Evolutionary conservation across 768 basidiomycete species (phyloP).

Genomic region (Trametes villosa): DNA sequence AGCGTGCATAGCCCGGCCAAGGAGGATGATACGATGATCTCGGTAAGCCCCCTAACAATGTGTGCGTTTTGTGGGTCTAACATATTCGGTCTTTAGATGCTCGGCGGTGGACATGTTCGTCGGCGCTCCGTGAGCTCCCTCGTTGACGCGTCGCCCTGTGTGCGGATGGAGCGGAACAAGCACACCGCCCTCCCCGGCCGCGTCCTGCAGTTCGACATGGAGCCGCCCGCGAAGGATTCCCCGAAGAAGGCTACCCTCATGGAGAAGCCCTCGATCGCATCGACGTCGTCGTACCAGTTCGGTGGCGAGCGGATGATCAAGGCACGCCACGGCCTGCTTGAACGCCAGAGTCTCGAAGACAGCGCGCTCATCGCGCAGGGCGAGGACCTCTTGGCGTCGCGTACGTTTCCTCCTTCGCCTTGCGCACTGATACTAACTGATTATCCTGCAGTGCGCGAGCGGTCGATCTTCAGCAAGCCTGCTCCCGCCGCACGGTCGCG

Average conservation of each 20-base stretch:
- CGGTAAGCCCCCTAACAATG: constrained; percentile 45
- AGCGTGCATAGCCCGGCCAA: constrained; percentile 52
- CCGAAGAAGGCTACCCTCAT: constrained; percentile 51
- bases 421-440: constrained; percentile 22
- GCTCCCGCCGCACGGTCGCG: constrained; percentile 54
- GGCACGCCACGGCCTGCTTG: constrained; percentile 62
- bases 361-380: constrained; percentile 67
- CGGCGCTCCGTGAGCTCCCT: constrained; percentile 68
- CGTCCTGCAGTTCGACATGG: constrained; percentile 31
- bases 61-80: constrained; percentile 14
- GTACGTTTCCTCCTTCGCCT: constrained; percentile 42
- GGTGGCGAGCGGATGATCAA: constrained; percentile 71
- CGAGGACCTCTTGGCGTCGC: constrained; percentile 57
- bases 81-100: constrained; percentile 58
- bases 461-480: constrained; percentile 68
- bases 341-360: constrained; percentile 70
- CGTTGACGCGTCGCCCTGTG: constrained; percentile 73
- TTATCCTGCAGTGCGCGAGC: constrained; percentile 38
- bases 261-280: constrained; percentile 70
- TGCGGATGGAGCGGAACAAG: constrained; percentile 66
- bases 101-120: constrained; percentile 76
- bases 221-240: constrained; percentile 45
- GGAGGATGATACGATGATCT: constrained; percentile 85
- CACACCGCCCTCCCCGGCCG: constrained; percentile 45
- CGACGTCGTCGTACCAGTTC: constrained; percentile 64